Evolutionary conservation across 2,329 filamentous ascomycete genomes (phyloP).

Genomic region (Mycosphaerella sp.): DNA sequence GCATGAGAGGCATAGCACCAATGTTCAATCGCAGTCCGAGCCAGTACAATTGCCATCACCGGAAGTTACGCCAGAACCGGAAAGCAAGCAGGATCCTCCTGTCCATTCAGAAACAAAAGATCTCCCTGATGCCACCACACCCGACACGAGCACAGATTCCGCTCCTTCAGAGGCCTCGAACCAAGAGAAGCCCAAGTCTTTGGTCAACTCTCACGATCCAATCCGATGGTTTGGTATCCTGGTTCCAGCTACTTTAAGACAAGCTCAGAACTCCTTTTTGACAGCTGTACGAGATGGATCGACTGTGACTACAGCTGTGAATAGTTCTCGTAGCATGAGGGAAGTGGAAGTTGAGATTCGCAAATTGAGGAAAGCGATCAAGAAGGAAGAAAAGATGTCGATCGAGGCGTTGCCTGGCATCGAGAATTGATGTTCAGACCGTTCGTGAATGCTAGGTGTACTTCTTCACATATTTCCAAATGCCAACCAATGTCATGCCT

Average conservation of each 20-base stretch:
- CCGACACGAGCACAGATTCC: not conserved
- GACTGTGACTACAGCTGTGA: conserved; percentile 53
- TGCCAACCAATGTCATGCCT: too few relatives aligned
- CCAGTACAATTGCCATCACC: conserved; percentile 23
- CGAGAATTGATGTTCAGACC: not conserved
- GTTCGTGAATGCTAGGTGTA: not conserved
- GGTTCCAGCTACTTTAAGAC: conserved; percentile 44
- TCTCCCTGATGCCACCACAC: not conserved
- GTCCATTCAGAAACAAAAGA: not conserved
- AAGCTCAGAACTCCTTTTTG: conserved; percentile 55
- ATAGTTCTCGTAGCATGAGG: conserved; percentile 56
- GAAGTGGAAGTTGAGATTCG: conserved; percentile 64
- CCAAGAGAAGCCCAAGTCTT: not conserved
- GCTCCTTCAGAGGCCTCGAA: conserved; percentile 10
- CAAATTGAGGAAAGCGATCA: conserved; percentile 45
- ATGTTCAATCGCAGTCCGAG: not conserved
- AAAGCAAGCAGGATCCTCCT: conserved; percentile 7
- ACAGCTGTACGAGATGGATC: conserved; percentile 50
- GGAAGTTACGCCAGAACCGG: conserved; percentile 42
- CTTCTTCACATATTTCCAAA: too few relatives aligned
- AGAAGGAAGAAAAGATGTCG: conserved; percentile 32
- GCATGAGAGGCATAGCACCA: not conserved
- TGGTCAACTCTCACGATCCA: conserved; percentile 45
- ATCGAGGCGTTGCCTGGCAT: not conserved
- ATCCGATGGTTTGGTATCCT: conserved; percentile 52